Percentiles rank a stretch among this genome's conserved stretches.
These are phyloP conservation scores for Chlamydomonas reinhardtii DNA, from an alignment of 163 green algal species.

Conservation along the genomic window DNA sequence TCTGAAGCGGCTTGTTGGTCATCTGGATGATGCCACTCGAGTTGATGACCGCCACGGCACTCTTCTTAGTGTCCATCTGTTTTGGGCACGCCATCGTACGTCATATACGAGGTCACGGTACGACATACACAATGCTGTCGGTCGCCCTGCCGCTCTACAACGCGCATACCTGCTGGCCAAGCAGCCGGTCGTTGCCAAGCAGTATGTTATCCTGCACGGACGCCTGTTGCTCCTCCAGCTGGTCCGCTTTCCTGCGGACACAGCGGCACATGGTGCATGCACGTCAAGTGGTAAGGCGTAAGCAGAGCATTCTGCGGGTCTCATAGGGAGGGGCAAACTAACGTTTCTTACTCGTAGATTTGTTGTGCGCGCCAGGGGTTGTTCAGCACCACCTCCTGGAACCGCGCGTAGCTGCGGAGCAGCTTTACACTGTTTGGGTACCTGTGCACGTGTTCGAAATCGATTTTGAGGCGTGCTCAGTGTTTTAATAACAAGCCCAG, in stretches of 20 bases:
- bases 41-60: conserved; percentile 57
- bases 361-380: conserved; percentile 52
- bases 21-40: conserved; percentile 60
- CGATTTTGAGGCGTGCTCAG: no score
- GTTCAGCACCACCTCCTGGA: conserved; percentile 57
- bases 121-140: no score
- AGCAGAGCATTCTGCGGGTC: no score
- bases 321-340: no score
- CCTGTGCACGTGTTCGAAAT: no score
- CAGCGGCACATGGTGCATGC: no score
- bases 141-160: no score
- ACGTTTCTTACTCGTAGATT: conserved; percentile 33
- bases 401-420: neutral
- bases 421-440: no score
- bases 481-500: no score
- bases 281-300: no score
- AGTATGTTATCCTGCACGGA: neutral
- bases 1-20: conserved; percentile 56
- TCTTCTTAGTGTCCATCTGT: conserved; percentile 47
- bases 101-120: no score
- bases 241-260: neutral
- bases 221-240: conserved; percentile 3
- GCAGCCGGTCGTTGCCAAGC: neutral
- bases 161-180: neutral
- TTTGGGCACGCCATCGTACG: no score